Base-by-base conservation (phyloP, 768 basidiomycete genomes). In the Lactarius tabidus region DNA sequence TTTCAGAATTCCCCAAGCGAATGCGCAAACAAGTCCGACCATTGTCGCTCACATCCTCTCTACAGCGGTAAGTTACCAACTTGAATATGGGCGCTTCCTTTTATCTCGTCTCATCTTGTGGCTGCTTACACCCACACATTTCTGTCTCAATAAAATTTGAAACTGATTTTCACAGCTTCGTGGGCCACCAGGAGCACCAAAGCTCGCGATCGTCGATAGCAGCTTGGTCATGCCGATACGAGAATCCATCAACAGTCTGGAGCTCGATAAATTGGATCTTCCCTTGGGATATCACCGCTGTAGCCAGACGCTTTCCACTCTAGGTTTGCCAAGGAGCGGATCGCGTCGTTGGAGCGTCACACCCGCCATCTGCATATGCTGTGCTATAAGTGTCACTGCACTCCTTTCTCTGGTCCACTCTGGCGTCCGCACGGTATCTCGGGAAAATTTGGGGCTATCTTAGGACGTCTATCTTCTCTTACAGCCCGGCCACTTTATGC, bases 21-120 rank as follows among this genome's bases (percentile, higher is more conserved):
- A n/a, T n/a, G n/a, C n/a, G n/a, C n/a, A n/a, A n/a, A n/a, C n/a
- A n/a, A n/a, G n/a, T n/a, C n/a, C n/a, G n/a, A n/a, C n/a, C 9
- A 20, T 61, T 6, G 51, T 51, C 17, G 60, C 53, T 23, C 15
- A 61, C 28, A 53, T 53, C 26, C 8, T 61, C 12, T 29, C 29
- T 29, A 33, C 18, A 15, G 36, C 29, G 12, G 28, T 6, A n/a
- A n/a, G n/a, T 7, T 23, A 35, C 54, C 35, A 33, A 14, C 26
- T 6, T 10, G 2, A 18, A 7, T 29, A 17, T 9, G 29, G 35
- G n/a, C n/a, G n/a, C n/a, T 29, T 52, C 29, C 8, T n/a, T 58
- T 38, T 63, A 63, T 48, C 48, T 63, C 10, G 36, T 58, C n/a
- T 63, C 56, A 18, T 63, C 28, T 48, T 14, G 62, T 63, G 57